Base-by-base conservation (phyloP, 257 asterid genomes). In the Rubia yunnanensis region DNA sequence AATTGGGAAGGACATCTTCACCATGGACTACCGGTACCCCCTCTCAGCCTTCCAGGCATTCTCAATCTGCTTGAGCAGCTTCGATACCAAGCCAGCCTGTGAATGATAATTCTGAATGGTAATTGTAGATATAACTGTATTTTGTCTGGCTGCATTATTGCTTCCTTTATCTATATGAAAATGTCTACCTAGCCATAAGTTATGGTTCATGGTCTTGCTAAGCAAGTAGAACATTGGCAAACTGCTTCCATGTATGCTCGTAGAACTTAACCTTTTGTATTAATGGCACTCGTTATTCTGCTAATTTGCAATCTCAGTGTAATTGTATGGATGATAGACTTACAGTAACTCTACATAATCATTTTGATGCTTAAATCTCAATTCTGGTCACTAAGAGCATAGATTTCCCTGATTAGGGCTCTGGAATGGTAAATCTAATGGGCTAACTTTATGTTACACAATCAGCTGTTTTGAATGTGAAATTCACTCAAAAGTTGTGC, bases 41-140 rank as follows among this genome's bases (percentile, higher is more conserved):
- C 83, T 91, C 60, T 91, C 96, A 56, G 99, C 97, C 4, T 92
- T 92, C 76, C 99, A 92, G 73, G 97, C 99, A 59, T 92, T 92
- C 62, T 88, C 97, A 2, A 89, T 92, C 52, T 89, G 96, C 83
- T 83, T 92, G 88, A 92, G 97, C 85, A 89, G 99, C 91, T 92
- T 87, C 50, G 97, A 89, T 71, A 88, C 95, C 17, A 92, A 92
- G 73, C 96, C 99, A 3, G 94, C 88, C 36, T 92, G 99, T 72
- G 97, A 92, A 76, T 92, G 89, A 76, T 92, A 88, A 89, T 60
- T 61, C 35, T 56, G 78, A 34, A 11, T 58, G 44, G 67, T 68
- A 73, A 60, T 57, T 67, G 58, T 50, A 55, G 67, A 71, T 76
- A 73, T 60, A 78, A 71, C 53, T 14, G 4, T 71, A 24, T 50